Conservation (phyloP, 1,139 yeast genomes). For the Candida albicans region DNA sequence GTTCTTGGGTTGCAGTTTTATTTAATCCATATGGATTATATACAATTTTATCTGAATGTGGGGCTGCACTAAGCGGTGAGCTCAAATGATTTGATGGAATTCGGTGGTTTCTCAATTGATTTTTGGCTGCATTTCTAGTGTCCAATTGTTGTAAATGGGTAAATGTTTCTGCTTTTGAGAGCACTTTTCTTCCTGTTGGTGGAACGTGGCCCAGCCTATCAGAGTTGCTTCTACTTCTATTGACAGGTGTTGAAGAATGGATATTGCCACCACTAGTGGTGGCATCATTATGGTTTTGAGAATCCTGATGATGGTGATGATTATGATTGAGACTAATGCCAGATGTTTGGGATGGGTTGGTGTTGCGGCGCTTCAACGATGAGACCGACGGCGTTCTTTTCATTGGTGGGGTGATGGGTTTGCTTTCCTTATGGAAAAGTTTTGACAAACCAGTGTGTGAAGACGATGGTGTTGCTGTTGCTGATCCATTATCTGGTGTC, state of each 20-base stretch:
- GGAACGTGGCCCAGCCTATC: conserved; percentile 1
- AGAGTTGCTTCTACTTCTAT: conserved; percentile 3
- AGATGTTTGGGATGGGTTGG: conserved; percentile 15
- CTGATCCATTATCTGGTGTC: conserved; percentile 9
- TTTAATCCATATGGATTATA: conserved; percentile 50
- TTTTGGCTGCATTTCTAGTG: conserved; percentile 29
- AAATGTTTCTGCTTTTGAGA: conserved; percentile 38
- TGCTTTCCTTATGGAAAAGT: conserved; percentile 25
- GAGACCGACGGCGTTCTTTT: conserved; percentile 26
- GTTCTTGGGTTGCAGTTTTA: conserved; percentile 34
- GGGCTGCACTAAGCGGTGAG: conserved; percentile 5
- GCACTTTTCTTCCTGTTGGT: not conserved
- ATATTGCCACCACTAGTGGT: not conserved
- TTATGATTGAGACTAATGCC: not conserved
- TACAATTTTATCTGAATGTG: conserved; percentile 35
- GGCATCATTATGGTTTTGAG: not conserved
- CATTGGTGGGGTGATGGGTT: conserved; percentile 5
- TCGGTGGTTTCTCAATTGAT: conserved; percentile 14
- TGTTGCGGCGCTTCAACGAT: conserved; percentile 30
- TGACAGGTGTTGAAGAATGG: not conserved
- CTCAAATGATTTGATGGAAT: conserved; percentile 12
- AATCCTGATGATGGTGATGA: not conserved
- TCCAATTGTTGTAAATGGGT: conserved; percentile 39
- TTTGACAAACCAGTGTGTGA: conserved; percentile 30
- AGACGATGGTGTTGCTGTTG: conserved; percentile 13